phyloP scores from a whole-genome alignment of 2,329 filamentous ascomycete species.

The Diaporthe longicolla region DNA sequence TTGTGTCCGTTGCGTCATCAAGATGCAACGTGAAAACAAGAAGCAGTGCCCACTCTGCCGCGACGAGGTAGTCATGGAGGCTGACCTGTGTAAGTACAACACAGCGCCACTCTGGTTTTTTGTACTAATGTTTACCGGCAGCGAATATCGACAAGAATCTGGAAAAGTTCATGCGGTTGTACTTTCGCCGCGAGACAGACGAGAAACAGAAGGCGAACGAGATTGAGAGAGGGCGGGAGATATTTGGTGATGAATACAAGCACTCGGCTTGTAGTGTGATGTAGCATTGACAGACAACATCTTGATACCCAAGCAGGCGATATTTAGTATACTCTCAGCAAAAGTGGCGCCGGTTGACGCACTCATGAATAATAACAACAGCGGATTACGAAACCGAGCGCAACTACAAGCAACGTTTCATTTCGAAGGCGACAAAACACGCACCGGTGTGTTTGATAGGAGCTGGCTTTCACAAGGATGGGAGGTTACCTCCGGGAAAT shows the following conservation, averaged over 20 bases:
- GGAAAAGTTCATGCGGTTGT: conserved; percentile 78
- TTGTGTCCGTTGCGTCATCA: conserved; percentile 86
- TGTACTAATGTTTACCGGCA: conserved; percentile 46
- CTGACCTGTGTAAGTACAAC: conserved; percentile 70
- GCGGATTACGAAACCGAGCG: background rate
- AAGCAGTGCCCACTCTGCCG: conserved; percentile 83
- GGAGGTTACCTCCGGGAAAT: background rate
- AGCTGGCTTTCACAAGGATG: background rate
- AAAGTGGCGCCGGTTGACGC: background rate
- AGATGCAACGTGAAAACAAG: conserved; percentile 80
- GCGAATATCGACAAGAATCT: conserved; percentile 79
- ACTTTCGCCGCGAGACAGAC: conserved; percentile 80
- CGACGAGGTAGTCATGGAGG: conserved; percentile 77
- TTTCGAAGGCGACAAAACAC: background rate
- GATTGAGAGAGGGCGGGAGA: conserved; percentile 79
- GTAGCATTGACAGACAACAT: background rate
- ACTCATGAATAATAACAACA: background rate
- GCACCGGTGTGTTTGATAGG: background rate
- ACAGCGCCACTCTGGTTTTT: no score
- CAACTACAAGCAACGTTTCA: background rate
- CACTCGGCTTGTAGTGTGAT: conserved; percentile 64
- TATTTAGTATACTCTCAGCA: conserved; percentile 36
- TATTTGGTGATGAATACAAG: conserved; percentile 77
- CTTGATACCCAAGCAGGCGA: conserved; percentile 39
- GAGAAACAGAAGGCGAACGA: conserved; percentile 81